Evolutionary conservation across 139 green algal genomes (phyloP).

Genomic region (Trebouxia sp.): DNA sequence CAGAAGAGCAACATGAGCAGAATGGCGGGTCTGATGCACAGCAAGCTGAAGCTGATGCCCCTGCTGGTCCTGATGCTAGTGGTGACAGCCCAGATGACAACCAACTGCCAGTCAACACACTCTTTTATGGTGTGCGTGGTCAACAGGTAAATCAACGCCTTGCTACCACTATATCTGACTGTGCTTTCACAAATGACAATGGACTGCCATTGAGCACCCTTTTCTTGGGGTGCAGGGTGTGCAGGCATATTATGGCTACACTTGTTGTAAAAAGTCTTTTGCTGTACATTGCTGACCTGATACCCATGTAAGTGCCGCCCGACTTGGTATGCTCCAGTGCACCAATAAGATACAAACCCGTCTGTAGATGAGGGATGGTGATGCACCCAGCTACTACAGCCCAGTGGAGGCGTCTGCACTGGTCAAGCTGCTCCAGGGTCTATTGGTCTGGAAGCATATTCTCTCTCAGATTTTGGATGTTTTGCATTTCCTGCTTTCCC

Average conservation of each 20-base stretch:
- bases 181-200: background rate
- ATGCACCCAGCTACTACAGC: background rate
- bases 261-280: no score
- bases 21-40: background rate
- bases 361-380: background rate
- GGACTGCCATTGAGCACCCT: background rate
- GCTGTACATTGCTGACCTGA: no score
- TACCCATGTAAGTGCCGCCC: no score
- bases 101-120: slow-evolving; percentile 36
- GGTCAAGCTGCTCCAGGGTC: no score
- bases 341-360: no score
- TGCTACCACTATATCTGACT: background rate
- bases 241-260: no score
- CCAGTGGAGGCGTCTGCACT: background rate
- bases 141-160: slow-evolving; percentile 37
- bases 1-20: background rate
- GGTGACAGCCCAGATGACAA: background rate
- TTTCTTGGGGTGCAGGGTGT: no score
- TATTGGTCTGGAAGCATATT: no score
- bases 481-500: no score
- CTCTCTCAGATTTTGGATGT: no score
- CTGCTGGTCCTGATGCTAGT: background rate
- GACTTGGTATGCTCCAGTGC: no score
- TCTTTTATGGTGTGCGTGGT: slow-evolving; percentile 71
- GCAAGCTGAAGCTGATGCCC: background rate